Base-by-base conservation (phyloP, 116 monocot genomes). In the Papilionanthe hybrid region DNA sequence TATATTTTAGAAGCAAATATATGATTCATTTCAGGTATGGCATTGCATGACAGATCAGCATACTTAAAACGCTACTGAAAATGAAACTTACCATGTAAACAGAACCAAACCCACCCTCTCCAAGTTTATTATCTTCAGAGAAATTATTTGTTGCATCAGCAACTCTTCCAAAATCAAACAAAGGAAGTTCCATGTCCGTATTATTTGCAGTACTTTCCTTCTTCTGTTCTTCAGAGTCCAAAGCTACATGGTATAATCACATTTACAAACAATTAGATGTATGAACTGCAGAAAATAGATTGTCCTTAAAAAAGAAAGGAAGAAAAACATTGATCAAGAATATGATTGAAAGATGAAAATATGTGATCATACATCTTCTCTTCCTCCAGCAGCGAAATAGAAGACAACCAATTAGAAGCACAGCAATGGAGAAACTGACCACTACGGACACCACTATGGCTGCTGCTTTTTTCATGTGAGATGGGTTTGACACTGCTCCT, bases 51-150 rank as follows among this genome's bases (percentile, higher is more conserved):
- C 17, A 53, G 53, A 53, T 53, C 18, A 53, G 53, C 53, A 53
- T 53, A 17, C 53, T 53, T 53, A 53, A 53, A 53, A 53, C 53
- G 4, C 53, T 15, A 63, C 53, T 53, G 23, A 5, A 22, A 63
- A 63, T 22, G n/a, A 23, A 25, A 63, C 27, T 5, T 69, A 73
- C 88, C 88, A 82, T 88, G 48, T 80, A 88, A 42, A 88, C 88
- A 37, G 77, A 74, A 19, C 88, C 88, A 66, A 88, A 88, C 5
- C 88, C 88, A 28, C 88, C 88, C 75, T 88, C 80, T 67, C 88
- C 88, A 20, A 88, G 88, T 55, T 77, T 82, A 50, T 85, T 88
- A 12, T 58, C 27, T 9, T 12, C 53, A 18, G 85, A 77, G 68
- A 88, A 88, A 67, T 85, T 60, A 56, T 82, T 43, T 7, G 85